These are phyloP conservation scores for Malassezia arunalokei DNA, from an alignment of 1,284 basidiomycete species.

Conservation along the genomic window DNA sequence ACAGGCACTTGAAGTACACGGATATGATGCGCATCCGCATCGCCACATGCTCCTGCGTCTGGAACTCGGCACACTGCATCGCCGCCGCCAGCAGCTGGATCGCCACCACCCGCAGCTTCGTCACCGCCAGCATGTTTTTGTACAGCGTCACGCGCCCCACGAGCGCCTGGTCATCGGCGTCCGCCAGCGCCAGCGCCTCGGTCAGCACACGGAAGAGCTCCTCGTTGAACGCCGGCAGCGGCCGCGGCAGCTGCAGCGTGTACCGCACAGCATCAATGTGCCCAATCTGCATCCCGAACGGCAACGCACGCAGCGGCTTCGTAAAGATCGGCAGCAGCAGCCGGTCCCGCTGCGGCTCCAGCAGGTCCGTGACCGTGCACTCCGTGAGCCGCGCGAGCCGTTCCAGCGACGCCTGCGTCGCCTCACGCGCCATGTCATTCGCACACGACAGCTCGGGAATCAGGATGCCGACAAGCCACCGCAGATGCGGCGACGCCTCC, in stretches of 20 bases:
- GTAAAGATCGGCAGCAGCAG: constrained; percentile 82
- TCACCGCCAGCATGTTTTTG: constrained; percentile 70
- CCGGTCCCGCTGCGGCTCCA: constrained; percentile 73
- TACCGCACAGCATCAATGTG: constrained; percentile 96
- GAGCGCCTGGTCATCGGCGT: constrained; percentile 79
- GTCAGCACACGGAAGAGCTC: constrained; percentile 83
- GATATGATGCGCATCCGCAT: constrained; percentile 67
- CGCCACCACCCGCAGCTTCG: constrained; percentile 85
- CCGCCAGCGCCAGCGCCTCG: constrained; percentile 86
- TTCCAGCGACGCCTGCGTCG: constrained; percentile 70
- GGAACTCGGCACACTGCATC: constrained; percentile 83
- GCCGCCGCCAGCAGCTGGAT: constrained; percentile 85
- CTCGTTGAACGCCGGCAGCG: constrained; percentile 77
- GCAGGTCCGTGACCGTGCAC: constrained; percentile 63
- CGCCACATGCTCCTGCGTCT: constrained; percentile 33
- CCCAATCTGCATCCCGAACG: constrained; percentile 90
- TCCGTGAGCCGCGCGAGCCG: constrained; percentile 65
- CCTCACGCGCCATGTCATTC: constrained; percentile 71
- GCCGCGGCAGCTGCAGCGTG: constrained; percentile 65
- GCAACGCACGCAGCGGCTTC: constrained; percentile 89
- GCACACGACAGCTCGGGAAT: constrained; percentile 80
- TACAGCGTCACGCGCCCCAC: constrained; percentile 62
- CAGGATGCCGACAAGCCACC: constrained; percentile 65
- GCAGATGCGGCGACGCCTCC: constrained; percentile 32
- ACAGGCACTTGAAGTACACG: constrained; percentile 97